A percentile compares a stretch with the other conserved stretches of the same genome.
phyloP scores from a whole-genome alignment of 345 rosid species.

The Murraya paniculata region DNA sequence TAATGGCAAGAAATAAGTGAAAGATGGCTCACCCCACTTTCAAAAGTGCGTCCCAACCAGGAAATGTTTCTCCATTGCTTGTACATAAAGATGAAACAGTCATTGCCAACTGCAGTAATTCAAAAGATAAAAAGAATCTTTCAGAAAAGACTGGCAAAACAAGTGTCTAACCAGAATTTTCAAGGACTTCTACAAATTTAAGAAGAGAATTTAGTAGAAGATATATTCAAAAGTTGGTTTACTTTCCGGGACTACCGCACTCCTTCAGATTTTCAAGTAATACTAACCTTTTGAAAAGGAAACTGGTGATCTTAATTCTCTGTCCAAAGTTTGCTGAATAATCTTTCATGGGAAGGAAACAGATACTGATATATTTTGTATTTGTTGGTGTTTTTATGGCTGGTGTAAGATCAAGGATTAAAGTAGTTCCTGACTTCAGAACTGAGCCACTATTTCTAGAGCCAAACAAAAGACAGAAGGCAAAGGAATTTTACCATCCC shows the following conservation, averaged over 20 bases:
- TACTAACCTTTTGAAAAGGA: not conserved
- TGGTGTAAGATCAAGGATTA: not conserved
- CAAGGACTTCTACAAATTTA: not conserved
- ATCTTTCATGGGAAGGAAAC: not conserved
- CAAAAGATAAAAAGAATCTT: not conserved
- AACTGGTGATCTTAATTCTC: not conserved
- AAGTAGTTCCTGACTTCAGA: not conserved
- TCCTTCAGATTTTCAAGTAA: not conserved
- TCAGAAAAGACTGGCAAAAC: conserved; percentile 15
- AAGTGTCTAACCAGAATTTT: not conserved
- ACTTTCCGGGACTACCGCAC: not conserved
- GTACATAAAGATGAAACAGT: conserved; percentile 65
- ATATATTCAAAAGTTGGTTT: not conserved
- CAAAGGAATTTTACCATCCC: not conserved
- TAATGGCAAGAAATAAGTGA: not conserved
- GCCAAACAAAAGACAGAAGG: not conserved
- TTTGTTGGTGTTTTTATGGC: no score
- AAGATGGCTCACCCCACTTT: conserved; percentile 57
- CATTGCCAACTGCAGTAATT: conserved; percentile 52
- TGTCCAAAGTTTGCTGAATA: not conserved
- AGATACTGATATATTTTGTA: not conserved
- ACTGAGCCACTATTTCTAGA: not conserved
- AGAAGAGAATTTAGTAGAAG: not conserved
- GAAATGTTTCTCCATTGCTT: conserved; percentile 78
- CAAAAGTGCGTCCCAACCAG: conserved; percentile 89